phyloP scores from a whole-genome alignment of 2,329 filamentous ascomycete species.

The Ambrosiella xylebori region DNA sequence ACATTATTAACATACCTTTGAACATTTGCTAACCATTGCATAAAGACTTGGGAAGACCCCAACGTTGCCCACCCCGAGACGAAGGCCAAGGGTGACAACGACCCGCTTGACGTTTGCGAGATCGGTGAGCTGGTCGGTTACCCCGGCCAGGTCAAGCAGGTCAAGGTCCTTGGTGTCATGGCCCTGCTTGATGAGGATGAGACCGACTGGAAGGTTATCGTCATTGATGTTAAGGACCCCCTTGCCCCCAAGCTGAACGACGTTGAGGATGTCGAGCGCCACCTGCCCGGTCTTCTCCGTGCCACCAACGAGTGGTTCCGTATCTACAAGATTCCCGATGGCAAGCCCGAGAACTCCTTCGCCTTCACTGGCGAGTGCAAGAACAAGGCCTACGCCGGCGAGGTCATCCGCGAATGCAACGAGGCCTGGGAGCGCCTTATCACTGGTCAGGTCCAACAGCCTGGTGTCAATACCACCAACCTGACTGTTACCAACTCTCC shows the following conservation, averaged over 20 bases:
- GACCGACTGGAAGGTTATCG: slow-evolving; percentile 99
- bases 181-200: slow-evolving; percentile 97
- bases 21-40: slow-evolving; percentile 3
- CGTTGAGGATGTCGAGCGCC: slow-evolving; percentile 95
- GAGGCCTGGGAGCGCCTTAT: slow-evolving; percentile 97
- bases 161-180: slow-evolving; percentile 99
- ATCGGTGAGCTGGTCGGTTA: slow-evolving; percentile 97
- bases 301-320: slow-evolving; percentile 99
- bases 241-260: slow-evolving; percentile 93
- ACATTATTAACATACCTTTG: not conserved
- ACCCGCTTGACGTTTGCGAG: slow-evolving; percentile 98
- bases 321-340: slow-evolving; percentile 99
- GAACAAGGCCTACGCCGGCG: slow-evolving; percentile 96
- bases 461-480: slow-evolving; percentile 70
- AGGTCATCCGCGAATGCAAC: slow-evolving; percentile 86
- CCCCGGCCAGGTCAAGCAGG: slow-evolving; percentile 94
- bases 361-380: slow-evolving; percentile 99
- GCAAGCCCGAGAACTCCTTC: slow-evolving; percentile 99
- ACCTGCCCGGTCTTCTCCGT: slow-evolving; percentile 87
- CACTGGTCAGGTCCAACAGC: slow-evolving; percentile 67
- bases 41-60: slow-evolving; percentile 96
- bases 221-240: slow-evolving; percentile 96
- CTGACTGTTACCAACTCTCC: slow-evolving; percentile 55
- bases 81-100: slow-evolving; percentile 99
- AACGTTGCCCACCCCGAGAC: slow-evolving; percentile 93